Evolutionary conservation across 2,329 filamentous ascomycete species (phyloP).

Genomic region (Didymella pinodella): DNA sequence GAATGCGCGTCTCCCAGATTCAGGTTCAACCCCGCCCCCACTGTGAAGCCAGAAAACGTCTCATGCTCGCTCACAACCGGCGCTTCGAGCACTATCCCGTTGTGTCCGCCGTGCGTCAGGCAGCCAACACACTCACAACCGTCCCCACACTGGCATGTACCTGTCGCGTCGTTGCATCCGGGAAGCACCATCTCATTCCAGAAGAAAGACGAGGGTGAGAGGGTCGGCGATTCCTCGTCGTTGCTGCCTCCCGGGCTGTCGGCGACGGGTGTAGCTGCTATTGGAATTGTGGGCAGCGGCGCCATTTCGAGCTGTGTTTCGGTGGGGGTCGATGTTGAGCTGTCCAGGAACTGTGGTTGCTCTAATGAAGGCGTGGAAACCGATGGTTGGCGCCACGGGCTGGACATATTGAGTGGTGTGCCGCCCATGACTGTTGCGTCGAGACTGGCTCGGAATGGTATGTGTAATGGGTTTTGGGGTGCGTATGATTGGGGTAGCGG

Average conservation of each 20-base stretch:
- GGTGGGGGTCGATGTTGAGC: constrained; percentile 20
- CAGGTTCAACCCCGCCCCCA: constrained; percentile 17
- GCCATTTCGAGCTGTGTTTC: constrained; percentile 17
- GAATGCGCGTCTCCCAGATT: constrained; percentile 22
- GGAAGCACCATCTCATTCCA: constrained; percentile 50
- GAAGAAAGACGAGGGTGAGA: constrained; percentile 51
- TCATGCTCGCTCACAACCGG: constrained; percentile 25
- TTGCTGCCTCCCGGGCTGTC: constrained; percentile 44
- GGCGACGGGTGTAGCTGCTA: constrained; percentile 24
- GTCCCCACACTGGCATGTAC: constrained; percentile 61
- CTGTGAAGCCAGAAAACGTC: constrained; percentile 27
- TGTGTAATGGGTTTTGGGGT: constrained; percentile 29
- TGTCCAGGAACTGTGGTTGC: constrained; percentile 28
- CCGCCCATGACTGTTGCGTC: constrained; percentile 29
- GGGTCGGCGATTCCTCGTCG: constrained; percentile 44
- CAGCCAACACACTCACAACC: constrained; percentile 63
- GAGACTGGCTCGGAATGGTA: constrained; percentile 34
- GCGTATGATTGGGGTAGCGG: constrained; percentile 29
- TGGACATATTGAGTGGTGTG: constrained; percentile 25
- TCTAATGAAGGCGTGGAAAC: constrained; percentile 23
- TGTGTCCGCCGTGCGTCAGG: constrained; percentile 60
- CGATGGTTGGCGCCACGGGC: constrained; percentile 38
- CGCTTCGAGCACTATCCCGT: constrained; percentile 51
- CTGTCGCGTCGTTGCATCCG: constrained; percentile 58
- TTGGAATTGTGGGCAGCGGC: constrained; percentile 27